phyloP scores from a whole-genome alignment of 73 alveolate species.

The Paramecium sexaurelia region DNA sequence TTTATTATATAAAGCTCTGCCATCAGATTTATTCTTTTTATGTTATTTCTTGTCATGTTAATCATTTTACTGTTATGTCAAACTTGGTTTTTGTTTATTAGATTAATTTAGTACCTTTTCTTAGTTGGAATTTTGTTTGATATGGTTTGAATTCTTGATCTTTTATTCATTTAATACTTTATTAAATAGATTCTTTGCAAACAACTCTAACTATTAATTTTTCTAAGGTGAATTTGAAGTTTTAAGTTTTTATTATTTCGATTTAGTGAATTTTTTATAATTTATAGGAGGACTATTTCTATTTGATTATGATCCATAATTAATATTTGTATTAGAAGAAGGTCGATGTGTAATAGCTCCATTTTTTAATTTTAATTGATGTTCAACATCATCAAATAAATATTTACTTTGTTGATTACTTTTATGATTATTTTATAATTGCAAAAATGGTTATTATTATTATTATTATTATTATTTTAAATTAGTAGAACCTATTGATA shows the following conservation, averaged over 20 bases:
- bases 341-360: conserved; percentile 41
- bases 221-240: background rate
- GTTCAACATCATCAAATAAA: conserved; percentile 7
- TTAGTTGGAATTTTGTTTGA: background rate
- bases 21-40: background rate
- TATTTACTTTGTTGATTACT: background rate
- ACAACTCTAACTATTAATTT: background rate
- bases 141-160: background rate
- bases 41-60: background rate
- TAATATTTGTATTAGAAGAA: background rate
- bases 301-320: background rate
- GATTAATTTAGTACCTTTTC: background rate
- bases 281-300: conserved; percentile 42
- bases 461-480: too few relatives aligned
- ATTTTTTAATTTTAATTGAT: background rate
- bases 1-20: background rate
- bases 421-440: background rate
- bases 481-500: background rate
- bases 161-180: background rate
- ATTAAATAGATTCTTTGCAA: background rate
- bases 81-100: background rate
- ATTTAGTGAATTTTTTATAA: background rate
- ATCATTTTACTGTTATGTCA: background rate
- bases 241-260: background rate
- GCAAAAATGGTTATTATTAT: background rate